These are phyloP conservation scores for Fusarium sp. DNA, from an alignment of 2,329 filamentous ascomycete genomes.

Conservation along the genomic window DNA sequence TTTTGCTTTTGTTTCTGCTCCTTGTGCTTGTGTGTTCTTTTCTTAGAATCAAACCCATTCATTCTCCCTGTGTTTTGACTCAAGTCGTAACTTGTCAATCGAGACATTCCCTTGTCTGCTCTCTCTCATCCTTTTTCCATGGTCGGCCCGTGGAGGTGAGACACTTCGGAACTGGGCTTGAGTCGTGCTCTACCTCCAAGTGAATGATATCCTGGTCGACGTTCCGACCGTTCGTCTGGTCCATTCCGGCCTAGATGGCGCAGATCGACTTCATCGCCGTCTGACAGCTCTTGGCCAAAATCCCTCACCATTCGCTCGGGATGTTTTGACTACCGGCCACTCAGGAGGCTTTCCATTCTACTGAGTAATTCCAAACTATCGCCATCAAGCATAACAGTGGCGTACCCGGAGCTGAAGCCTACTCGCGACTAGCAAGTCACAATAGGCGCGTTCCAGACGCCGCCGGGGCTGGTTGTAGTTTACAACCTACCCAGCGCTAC, in stretches of 20 bases:
- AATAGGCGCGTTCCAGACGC: constrained; percentile 2
- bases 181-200: constrained; percentile 9
- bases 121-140: background rate
- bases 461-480: background rate
- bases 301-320: constrained; percentile 8
- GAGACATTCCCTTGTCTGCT: constrained; percentile 27
- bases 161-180: constrained; percentile 1
- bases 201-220: background rate
- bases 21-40: background rate
- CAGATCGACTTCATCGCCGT: background rate
- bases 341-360: background rate
- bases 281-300: constrained; percentile 1
- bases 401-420: constrained; percentile 6
- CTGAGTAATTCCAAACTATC: constrained; percentile 7
- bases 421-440: constrained; percentile 11
- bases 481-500: constrained; percentile 12
- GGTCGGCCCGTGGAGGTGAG: background rate
- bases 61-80: constrained; percentile 24
- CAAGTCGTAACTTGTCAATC: constrained; percentile 9
- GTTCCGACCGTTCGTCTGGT: constrained; percentile 7
- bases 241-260: constrained; percentile 16
- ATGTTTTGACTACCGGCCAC: constrained; percentile 10
- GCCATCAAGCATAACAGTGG: constrained; percentile 12
- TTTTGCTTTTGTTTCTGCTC: background rate
- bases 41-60: background rate